phyloP scores from a whole-genome alignment of 164 flowering plant genomes.

The Cinnamomum micranthum region DNA sequence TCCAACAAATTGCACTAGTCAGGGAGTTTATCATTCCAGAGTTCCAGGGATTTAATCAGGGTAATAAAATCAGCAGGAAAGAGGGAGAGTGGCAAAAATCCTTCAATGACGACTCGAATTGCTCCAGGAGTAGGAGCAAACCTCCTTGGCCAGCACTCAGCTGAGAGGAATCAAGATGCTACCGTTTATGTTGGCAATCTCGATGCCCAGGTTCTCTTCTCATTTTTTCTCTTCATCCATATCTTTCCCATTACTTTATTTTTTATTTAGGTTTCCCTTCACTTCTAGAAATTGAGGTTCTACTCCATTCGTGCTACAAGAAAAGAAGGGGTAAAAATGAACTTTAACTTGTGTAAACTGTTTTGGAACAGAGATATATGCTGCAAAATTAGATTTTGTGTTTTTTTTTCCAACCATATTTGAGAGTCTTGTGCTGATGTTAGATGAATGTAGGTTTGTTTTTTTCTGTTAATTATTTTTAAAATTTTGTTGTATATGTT shows the following conservation, averaged over 20 bases:
- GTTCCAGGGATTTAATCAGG: no score
- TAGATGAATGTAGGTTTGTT: no score
- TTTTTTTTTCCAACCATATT: no score
- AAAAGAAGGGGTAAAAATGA: no score
- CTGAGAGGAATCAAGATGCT: conserved; percentile 98
- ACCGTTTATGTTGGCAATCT: conserved; percentile 98
- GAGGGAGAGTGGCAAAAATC: not conserved
- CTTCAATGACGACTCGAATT: conserved; percentile 53
- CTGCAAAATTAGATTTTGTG: not conserved
- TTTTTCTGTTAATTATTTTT: not conserved
- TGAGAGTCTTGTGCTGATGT: no score
- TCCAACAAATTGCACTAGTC: no score
- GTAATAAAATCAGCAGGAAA: not conserved
- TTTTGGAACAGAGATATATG: not conserved
- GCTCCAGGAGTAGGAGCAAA: conserved; percentile 99
- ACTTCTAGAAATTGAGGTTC: not conserved
- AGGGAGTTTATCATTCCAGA: no score
- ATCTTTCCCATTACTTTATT: not conserved
- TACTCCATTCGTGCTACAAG: not conserved
- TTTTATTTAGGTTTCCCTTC: not conserved
- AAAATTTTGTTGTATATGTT: not conserved
- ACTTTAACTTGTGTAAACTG: not conserved
- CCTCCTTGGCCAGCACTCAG: conserved; percentile 94
- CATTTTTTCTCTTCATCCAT: not conserved
- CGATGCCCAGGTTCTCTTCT: conserved; percentile 70